Base-by-base conservation (phyloP, 1,284 basidiomycete species). In the Pseudozyma thailandica region DNA sequence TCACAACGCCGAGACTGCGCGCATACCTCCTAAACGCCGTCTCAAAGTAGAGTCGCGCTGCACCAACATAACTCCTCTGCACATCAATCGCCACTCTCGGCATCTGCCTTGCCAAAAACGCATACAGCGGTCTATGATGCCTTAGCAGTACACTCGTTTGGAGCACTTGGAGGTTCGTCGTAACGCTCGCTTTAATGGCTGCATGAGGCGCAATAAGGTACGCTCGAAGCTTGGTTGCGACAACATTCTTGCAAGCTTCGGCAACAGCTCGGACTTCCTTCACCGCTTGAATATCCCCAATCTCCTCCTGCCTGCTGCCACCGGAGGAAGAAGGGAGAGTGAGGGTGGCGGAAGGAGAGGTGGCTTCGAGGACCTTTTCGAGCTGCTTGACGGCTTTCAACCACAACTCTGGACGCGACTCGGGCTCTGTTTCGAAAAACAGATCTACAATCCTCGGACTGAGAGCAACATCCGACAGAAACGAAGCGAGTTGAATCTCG, bases 11-110 rank as follows among this genome's bases (percentile, higher is more conserved):
- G 0, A 81, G 44, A 44, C 68, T 90, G 28, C 96, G 86, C 26
- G 90, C 87, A 82, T 98, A 99, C 46, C 96, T 86, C 59, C 96
- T 86, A 80, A 98, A 94, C 0, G 91, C 93, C 16, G 96, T 98
- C 84, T 99, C 96, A 70, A 94, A 98, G 82, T 97, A 99, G 18
- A 92, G 88, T 20, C 94, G 88, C 4, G 92, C 91, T 12, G 91
- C 89, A 42, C 88, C 88, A 28, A 91, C 85, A 81, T 99, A 99
- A 4, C 91, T 90, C 45, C 92, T 87, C 83, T 95, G 93, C 20
- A 98, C 86, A 83, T 98, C 95, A 62, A 88, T 88, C 2, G 95
- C 94, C 25, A 94, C 91, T 31, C 87, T 86, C 4, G 90, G 87
- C 15, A 90, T 90, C 72, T 94, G 92, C 7, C 91, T 88, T 60